A percentile compares a stretch with the other conserved stretches of the same genome.
phyloP scores from a whole-genome alignment of 371 early-diverging fungal species.

The Saksenaea oblongispora region DNA sequence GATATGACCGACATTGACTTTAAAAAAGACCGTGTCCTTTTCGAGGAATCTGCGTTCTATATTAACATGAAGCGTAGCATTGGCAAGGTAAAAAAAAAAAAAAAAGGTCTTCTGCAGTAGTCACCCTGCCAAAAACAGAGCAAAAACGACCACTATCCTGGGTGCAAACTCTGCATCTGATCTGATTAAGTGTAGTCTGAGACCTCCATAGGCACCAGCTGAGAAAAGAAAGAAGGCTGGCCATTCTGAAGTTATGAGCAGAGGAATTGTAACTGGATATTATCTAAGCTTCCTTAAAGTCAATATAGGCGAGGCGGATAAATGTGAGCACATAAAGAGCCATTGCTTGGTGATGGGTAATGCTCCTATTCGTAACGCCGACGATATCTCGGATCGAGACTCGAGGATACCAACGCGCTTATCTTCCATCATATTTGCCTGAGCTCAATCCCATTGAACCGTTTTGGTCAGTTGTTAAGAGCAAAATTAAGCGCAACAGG shows the following conservation, averaged over 20 bases:
- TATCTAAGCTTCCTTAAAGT: constrained; percentile 21
- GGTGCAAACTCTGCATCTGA: neutral
- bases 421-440: neutral
- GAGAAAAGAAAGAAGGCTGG: constrained; percentile 18
- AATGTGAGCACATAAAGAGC: constrained; percentile 7
- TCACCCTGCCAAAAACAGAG: neutral
- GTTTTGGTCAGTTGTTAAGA: constrained; percentile 4
- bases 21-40: neutral
- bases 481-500: neutral
- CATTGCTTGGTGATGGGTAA: no score
- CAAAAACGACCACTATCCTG: constrained; percentile 5
- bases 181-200: neutral
- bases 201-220: neutral
- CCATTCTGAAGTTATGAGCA: constrained; percentile 2
- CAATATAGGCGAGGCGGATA: constrained; percentile 20
- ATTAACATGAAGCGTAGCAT: neutral
- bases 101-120: neutral
- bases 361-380: no score
- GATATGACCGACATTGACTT: no score
- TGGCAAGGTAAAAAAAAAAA: neutral
- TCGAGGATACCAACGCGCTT: no score
- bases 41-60: neutral
- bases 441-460: constrained; percentile 8
- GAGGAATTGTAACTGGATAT: constrained; percentile 23
- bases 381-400: no score